Conservation (phyloP, 169 alveolate species). For the Plasmodium fragile region DNA sequence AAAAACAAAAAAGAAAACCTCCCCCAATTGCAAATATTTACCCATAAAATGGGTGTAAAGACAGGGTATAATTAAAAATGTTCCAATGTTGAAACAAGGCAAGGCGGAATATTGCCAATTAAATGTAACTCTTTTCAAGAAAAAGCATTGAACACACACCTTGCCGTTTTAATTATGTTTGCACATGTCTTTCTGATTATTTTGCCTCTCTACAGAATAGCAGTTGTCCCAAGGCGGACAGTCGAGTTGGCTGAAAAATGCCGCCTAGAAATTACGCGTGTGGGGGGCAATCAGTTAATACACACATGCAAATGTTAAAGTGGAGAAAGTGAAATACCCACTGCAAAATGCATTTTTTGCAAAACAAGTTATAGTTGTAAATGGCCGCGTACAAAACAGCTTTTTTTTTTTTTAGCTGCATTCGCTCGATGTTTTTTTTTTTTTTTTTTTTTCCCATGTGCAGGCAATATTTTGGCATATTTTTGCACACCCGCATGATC, state of each 20-base stretch:
- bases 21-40: constrained; percentile 3
- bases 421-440: constrained; percentile 18
- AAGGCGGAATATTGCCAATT: background rate
- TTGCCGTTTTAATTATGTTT: background rate
- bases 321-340: background rate
- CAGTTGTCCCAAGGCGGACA: background rate
- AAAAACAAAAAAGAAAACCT: background rate
- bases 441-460: background rate
- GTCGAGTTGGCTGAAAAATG: constrained; percentile 17
- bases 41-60: background rate
- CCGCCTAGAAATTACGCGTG: background rate
- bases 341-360: background rate
- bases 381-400: constrained; percentile 1
- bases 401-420: background rate
- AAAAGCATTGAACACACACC: constrained; percentile 31
- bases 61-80: background rate
- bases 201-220: background rate
- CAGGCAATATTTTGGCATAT: constrained; percentile 1
- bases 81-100: background rate
- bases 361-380: background rate
- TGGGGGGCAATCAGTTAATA: constrained; percentile 5
- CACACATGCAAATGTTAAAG: background rate
- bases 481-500: constrained; percentile 12
- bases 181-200: background rate
- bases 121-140: background rate